Evolutionary conservation across 2,329 filamentous ascomycete genomes (phyloP).

Genomic region (Colletotrichum musicola): DNA sequence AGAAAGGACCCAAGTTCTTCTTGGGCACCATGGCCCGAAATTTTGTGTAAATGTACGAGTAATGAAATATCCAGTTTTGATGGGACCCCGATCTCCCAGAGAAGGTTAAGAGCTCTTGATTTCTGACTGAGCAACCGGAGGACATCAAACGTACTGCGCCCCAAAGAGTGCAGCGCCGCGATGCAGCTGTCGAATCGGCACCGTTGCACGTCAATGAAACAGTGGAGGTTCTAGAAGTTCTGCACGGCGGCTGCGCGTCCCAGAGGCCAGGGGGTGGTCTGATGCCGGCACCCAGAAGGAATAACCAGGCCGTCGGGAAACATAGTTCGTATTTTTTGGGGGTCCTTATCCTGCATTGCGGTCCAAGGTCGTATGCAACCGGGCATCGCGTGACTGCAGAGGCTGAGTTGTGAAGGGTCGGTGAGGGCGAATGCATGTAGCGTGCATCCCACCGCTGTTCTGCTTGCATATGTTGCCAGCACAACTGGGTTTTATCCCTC

Average conservation of each 20-base stretch:
- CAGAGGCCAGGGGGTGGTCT: background rate
- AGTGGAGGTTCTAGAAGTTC: constrained; percentile 26
- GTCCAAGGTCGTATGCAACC: background rate
- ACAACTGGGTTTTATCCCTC: background rate
- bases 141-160: background rate
- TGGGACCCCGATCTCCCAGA: background rate
- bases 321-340: background rate
- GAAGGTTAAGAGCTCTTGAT: background rate
- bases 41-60: constrained; percentile 12
- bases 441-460: background rate
- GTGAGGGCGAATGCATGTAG: background rate
- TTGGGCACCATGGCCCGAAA: background rate
- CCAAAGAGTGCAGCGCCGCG: no score
- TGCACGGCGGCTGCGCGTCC: background rate
- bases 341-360: background rate
- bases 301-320: constrained; percentile 6
- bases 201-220: constrained; percentile 9
- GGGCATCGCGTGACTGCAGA: background rate
- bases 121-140: constrained; percentile 35
- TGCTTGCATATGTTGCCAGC: background rate
- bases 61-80: no score
- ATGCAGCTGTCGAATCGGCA: constrained; percentile 26
- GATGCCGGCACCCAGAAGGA: constrained; percentile 12
- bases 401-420: background rate
- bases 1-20: constrained; percentile 11